Percentiles rank a stretch among this genome's conserved stretches.
These are phyloP conservation scores for Dendrothele bispora DNA, from an alignment of 768 basidiomycete genomes.

Conservation along the genomic window DNA sequence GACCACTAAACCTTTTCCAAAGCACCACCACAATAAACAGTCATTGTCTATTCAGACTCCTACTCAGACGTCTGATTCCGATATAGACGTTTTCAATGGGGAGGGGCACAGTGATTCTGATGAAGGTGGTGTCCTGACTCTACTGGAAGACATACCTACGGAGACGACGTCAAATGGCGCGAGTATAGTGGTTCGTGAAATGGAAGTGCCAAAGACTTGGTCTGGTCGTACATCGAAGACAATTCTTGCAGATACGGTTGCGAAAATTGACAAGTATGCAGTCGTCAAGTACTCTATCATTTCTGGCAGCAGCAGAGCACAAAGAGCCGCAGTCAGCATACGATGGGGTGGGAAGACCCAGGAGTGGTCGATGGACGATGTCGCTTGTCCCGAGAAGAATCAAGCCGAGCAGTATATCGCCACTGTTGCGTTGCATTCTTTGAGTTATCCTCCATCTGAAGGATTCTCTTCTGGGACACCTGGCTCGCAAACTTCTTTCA, in stretches of 20 bases:
- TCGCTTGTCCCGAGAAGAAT: slow-evolving; percentile 72
- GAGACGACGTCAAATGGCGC: slow-evolving; percentile 56
- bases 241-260: slow-evolving; percentile 66
- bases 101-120: slow-evolving; percentile 49
- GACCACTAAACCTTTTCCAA: neutral
- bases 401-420: slow-evolving; percentile 94
- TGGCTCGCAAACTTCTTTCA: slow-evolving; percentile 63
- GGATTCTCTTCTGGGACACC: slow-evolving; percentile 62
- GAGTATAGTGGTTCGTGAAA: slow-evolving; percentile 59
- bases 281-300: slow-evolving; percentile 65
- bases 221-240: slow-evolving; percentile 80
- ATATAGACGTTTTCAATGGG: slow-evolving; percentile 51
- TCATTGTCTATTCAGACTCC: slow-evolving; percentile 16
- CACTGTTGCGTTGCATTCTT: slow-evolving; percentile 77
- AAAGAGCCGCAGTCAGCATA: slow-evolving; percentile 69
- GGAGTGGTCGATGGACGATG: slow-evolving; percentile 81
- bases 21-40: slow-evolving; percentile 11
- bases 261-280: slow-evolving; percentile 73
- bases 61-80: neutral
- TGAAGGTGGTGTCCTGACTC: slow-evolving; percentile 64
- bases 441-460: slow-evolving; percentile 62
- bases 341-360: slow-evolving; percentile 66
- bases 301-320: slow-evolving; percentile 73
- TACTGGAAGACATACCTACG: slow-evolving; percentile 65
- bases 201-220: slow-evolving; percentile 83